phyloP scores from a whole-genome alignment of 2,329 filamentous ascomycete species.

The Grosmannia clavigera region DNA sequence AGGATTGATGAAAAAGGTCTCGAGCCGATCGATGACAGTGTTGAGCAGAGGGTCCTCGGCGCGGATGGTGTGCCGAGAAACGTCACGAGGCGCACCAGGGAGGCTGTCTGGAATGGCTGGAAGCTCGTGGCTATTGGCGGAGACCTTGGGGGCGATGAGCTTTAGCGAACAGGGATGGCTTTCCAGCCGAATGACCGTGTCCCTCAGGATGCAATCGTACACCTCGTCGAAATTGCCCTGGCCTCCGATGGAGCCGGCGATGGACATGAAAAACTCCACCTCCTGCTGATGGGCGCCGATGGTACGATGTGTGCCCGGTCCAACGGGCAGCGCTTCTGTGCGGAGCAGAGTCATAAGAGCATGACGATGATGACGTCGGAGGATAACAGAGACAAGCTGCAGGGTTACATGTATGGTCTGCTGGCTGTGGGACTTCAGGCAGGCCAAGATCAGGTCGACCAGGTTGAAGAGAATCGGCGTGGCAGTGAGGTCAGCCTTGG shows the following conservation, averaged over 20 bases:
- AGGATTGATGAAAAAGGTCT: conserved; percentile 77
- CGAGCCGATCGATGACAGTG: conserved; percentile 54
- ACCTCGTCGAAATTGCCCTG: conserved; percentile 59
- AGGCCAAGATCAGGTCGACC: conserved; percentile 79
- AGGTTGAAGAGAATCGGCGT: conserved; percentile 88
- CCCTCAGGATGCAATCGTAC: conserved; percentile 60
- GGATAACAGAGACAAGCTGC: conserved; percentile 72
- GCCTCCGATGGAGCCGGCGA: conserved; percentile 57
- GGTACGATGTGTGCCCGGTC: conserved; percentile 36
- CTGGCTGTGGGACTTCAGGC: conserved; percentile 68
- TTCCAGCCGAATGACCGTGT: conserved; percentile 57
- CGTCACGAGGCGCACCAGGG: conserved; percentile 48
- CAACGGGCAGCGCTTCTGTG: conserved; percentile 37
- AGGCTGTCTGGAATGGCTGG: conserved; percentile 43
- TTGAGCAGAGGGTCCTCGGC: conserved; percentile 51
- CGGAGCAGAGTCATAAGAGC: conserved; percentile 66
- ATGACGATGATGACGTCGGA: conserved; percentile 80
- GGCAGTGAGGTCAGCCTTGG: conserved; percentile 57
- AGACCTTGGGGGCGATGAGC: conserved; percentile 50
- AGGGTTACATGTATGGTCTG: conserved; percentile 86
- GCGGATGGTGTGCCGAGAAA: conserved; percentile 47
- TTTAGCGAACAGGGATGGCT: conserved; percentile 61
- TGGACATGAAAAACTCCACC: conserved; percentile 54
- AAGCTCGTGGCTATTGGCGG: conserved; percentile 42
- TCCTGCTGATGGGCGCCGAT: conserved; percentile 65